Conservation (phyloP, 2,329 filamentous ascomycete genomes). For the Phaeosphaeria sp. region DNA sequence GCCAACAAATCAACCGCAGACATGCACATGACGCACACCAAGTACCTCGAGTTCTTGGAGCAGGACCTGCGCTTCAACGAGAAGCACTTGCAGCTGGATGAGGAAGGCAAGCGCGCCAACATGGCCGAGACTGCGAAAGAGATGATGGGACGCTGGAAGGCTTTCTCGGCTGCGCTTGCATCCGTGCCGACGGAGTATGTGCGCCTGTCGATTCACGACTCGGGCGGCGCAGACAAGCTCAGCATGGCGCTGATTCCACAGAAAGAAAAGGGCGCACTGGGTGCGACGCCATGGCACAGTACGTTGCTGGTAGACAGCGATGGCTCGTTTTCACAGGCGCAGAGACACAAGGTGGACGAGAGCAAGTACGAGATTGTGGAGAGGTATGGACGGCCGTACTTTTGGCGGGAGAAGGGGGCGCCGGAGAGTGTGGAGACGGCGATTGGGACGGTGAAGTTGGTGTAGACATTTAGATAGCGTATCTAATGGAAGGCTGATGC, state of each 20-base stretch:
- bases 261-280: slow-evolving; percentile 23
- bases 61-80: slow-evolving; percentile 28
- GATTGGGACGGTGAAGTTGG: slow-evolving; percentile 7
- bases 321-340: slow-evolving; percentile 27
- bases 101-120: slow-evolving; percentile 25
- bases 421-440: slow-evolving; percentile 1
- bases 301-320: slow-evolving; percentile 25
- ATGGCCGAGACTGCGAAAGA: slow-evolving; percentile 35
- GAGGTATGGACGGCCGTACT: slow-evolving; percentile 27
- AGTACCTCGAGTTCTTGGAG: slow-evolving; percentile 35
- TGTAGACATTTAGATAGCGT: background rate
- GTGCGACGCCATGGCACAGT: slow-evolving; percentile 36
- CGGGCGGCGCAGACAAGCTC: slow-evolving; percentile 37
- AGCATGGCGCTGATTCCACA: slow-evolving; percentile 36
- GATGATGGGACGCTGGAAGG: slow-evolving; percentile 41
- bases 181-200: slow-evolving; percentile 28
- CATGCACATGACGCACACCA: slow-evolving; percentile 36
- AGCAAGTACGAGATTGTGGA: slow-evolving; percentile 29
- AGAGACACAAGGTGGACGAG: slow-evolving; percentile 22
- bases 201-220: slow-evolving; percentile 41
- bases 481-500: background rate
- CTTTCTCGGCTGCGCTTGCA: slow-evolving; percentile 30
- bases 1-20: slow-evolving; percentile 32
- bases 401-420: slow-evolving; percentile 26
- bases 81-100: slow-evolving; percentile 18